Conservation (phyloP, 192 early-diverging fungal species). For the Lobosporangium transversale region DNA sequence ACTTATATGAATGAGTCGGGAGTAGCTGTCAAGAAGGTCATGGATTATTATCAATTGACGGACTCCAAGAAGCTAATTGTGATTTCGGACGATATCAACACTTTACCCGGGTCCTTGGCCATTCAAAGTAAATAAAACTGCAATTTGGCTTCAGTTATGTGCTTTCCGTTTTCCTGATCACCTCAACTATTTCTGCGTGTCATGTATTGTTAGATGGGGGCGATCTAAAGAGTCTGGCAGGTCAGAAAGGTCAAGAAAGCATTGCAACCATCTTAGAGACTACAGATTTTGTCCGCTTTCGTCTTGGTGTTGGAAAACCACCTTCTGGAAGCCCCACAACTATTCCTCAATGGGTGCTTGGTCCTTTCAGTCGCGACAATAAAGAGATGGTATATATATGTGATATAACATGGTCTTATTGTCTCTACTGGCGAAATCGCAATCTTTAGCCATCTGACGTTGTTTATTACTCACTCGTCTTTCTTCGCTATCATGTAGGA, state of each 20-base stretch:
- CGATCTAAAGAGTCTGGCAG: conserved; percentile 56
- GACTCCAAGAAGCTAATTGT: conserved; percentile 65
- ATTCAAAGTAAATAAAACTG: conserved; percentile 58
- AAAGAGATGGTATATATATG: conserved; percentile 62
- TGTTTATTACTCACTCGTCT: not conserved
- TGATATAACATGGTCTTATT: not conserved
- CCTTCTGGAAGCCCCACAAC: conserved; percentile 34
- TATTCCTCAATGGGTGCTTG: conserved; percentile 61
- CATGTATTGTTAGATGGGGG: conserved; percentile 49
- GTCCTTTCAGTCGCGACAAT: conserved; percentile 56
- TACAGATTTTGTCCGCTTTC: conserved; percentile 61
- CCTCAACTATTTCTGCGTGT: too few species aligned
- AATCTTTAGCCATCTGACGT: not conserved
- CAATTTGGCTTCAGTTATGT: too few species aligned
- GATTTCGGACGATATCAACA: conserved; percentile 68
- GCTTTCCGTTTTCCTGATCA: too few species aligned
- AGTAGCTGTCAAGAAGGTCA: conserved; percentile 59
- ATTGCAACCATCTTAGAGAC: conserved; percentile 57
- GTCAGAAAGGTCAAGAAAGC: conserved; percentile 65
- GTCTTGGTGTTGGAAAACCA: conserved; percentile 68
- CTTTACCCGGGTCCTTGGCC: conserved; percentile 63
- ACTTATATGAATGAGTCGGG: conserved; percentile 68
- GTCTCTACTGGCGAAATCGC: not conserved
- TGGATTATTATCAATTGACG: conserved; percentile 57
- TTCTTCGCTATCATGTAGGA: conserved; percentile 36